Evolutionary conservation across 2,329 filamentous ascomycete species (phyloP).

Genomic region (Ceratocystis eucalypticola): DNA sequence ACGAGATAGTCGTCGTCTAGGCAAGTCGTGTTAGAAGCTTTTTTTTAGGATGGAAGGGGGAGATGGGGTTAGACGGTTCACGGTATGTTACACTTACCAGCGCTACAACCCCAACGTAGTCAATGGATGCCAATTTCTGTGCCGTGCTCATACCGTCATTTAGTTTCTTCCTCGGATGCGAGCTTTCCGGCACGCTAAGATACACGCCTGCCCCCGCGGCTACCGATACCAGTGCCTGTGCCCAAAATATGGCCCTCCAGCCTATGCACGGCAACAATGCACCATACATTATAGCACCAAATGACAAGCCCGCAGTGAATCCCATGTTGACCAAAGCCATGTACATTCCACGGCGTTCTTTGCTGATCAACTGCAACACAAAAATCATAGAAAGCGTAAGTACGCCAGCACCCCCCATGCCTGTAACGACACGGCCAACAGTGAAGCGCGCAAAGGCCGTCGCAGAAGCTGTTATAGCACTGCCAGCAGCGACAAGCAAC

Average conservation of each 20-base stretch:
- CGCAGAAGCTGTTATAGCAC: conserved; percentile 50
- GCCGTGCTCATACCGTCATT: background rate
- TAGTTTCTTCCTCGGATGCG: background rate
- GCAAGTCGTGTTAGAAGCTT: conserved; percentile 18
- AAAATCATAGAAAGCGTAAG: conserved; percentile 63
- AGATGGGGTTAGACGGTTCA: background rate
- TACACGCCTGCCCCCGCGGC: conserved; percentile 49
- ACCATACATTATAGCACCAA: conserved; percentile 58
- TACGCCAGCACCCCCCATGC: conserved; percentile 56
- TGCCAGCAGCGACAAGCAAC: conserved; percentile 44
- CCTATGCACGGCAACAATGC: conserved; percentile 38
- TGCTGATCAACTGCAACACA: conserved; percentile 57
- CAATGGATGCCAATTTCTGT: conserved; percentile 50
- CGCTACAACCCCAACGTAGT: conserved; percentile 59
- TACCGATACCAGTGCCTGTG: conserved; percentile 53
- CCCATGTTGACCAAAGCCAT: conserved; percentile 62
- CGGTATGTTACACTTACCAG: conserved; percentile 34
- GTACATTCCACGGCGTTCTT: conserved; percentile 55
- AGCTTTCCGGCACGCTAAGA: conserved; percentile 44
- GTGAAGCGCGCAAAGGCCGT: conserved; percentile 49
- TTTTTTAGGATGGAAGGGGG: background rate
- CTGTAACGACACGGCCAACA: conserved; percentile 52
- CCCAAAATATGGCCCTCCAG: conserved; percentile 58
- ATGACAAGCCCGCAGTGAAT: conserved; percentile 56
- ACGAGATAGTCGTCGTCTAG: conserved; percentile 49